Evolutionary conservation across 805 yeast genomes (phyloP).

Genomic region (Ogataea pignaliae): DNA sequence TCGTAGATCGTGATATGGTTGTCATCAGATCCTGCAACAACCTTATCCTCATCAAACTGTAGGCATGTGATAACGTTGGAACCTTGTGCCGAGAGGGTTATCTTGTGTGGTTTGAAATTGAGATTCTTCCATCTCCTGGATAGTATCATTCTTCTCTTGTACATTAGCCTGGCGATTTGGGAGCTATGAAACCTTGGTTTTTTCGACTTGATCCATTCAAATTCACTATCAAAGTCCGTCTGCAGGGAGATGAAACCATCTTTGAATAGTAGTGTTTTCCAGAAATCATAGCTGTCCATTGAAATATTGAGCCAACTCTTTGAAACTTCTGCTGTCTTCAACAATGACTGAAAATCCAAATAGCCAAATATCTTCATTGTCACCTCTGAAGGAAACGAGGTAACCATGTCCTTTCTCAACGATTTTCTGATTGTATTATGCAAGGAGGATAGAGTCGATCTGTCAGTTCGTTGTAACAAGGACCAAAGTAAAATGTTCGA

Average conservation of each 20-base stretch:
- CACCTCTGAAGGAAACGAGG: slow-evolving; percentile 71
- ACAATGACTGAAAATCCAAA: slow-evolving; percentile 60
- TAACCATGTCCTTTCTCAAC: slow-evolving; percentile 69
- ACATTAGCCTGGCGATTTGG: slow-evolving; percentile 34
- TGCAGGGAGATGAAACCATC: slow-evolving; percentile 55
- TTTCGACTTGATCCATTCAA: slow-evolving; percentile 10
- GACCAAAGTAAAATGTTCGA: slow-evolving; percentile 41
- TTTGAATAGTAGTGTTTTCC: slow-evolving; percentile 61
- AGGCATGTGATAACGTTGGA: slow-evolving; percentile 87
- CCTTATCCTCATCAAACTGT: slow-evolving; percentile 85
- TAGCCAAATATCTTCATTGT: slow-evolving; percentile 58
- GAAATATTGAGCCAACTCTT: slow-evolving; percentile 66
- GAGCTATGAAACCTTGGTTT: slow-evolving; percentile 8
- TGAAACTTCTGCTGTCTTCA: slow-evolving; percentile 60
- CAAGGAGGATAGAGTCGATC: slow-evolving; percentile 59
- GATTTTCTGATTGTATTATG: slow-evolving; percentile 46
- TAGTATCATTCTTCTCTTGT: slow-evolving; percentile 54
- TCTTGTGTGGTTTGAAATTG: slow-evolving; percentile 58
- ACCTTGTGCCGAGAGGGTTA: slow-evolving; percentile 66
- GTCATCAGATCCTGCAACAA: slow-evolving; percentile 92
- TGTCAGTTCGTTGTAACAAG: slow-evolving; percentile 52
- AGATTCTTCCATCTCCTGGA: slow-evolving; percentile 80
- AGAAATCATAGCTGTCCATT: slow-evolving; percentile 54
- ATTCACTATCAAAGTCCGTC: slow-evolving; percentile 38
- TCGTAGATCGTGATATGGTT: slow-evolving; percentile 75